Evolutionary conservation across 2,329 filamentous ascomycete genomes (phyloP), one percentile per base, ranked within the genome.

Genomic region (Talaromyces atroroseus): DNA sequence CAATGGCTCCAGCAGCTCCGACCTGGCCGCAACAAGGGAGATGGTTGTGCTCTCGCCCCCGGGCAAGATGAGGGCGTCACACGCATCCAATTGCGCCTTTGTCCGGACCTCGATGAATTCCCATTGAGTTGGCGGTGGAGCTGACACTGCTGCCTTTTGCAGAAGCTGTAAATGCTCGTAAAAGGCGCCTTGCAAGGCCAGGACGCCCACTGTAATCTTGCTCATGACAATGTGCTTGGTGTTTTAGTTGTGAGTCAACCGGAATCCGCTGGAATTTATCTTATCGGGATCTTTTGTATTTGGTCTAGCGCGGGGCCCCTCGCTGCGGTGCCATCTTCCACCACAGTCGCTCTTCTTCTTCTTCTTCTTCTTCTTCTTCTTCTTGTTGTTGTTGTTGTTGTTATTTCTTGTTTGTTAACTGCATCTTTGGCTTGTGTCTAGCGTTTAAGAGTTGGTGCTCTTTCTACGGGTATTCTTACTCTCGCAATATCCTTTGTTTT

Each of bases 11-110:
- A 99, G 76, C 36, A 99, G 76, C 16, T 87, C 86, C 0, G 88
- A 90, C 61, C 92, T 83, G 21, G 85, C 84, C 3, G 94, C 94
- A 16, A 96, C 89, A 29, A 96, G 81, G 11, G 90, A 90, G 63
- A 99, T 95, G 3, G 92, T 87, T 1, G 94, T 97, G 74, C 90
- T 96, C 73, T 99, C 94, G 60, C 94, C 94, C 52, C 94, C 94
- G 2, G 94, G 94, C 48, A 99, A 84, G 67, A 99, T 84, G 45
- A 99, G 81, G 24, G 85, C 92, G 71, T 92, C 84, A 74, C 92
- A 97, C 63, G 70, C 71, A 4, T 80, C 76, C 32, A 99, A 80
- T 65, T 96, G 82, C 6, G 78, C 75, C 2, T 83, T 76, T 6
- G 87, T 96, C 58, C 92, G 87, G 48, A 97, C 90, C 72, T 96